Conservation (phyloP, 2,329 filamentous ascomycete species). For the Phyllosticta capitalensis region DNA sequence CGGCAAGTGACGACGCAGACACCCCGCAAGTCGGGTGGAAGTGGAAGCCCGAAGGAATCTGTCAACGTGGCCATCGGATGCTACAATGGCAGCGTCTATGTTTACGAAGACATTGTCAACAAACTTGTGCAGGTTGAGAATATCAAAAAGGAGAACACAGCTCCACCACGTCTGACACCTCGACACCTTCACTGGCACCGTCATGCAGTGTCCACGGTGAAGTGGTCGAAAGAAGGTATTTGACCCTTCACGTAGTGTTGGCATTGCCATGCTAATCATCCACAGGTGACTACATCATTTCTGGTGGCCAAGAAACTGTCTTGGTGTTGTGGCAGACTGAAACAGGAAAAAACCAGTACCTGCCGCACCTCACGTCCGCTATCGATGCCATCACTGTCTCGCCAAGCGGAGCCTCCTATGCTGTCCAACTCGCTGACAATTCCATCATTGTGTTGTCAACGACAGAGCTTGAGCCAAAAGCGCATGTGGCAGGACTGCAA, state of each 20-base stretch:
- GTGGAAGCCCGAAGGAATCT: slow-evolving; percentile 25
- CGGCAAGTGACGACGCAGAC: slow-evolving; percentile 48
- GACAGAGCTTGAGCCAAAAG: slow-evolving; percentile 73
- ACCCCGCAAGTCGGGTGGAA: slow-evolving; percentile 17
- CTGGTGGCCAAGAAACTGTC: slow-evolving; percentile 81
- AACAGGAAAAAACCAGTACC: slow-evolving; percentile 68
- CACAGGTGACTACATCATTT: slow-evolving; percentile 82
- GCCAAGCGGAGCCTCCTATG: slow-evolving; percentile 68
- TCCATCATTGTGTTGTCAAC: slow-evolving; percentile 86
- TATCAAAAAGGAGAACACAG: slow-evolving; percentile 29
- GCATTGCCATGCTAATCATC: slow-evolving; percentile 2
- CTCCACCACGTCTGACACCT: slow-evolving; percentile 31
- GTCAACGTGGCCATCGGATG: slow-evolving; percentile 75
- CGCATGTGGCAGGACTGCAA: slow-evolving; percentile 79
- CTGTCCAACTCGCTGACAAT: slow-evolving; percentile 81
- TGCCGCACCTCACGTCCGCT: slow-evolving; percentile 82
- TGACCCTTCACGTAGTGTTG: background rate
- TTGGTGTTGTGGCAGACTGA: slow-evolving; percentile 90
- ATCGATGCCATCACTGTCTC: slow-evolving; percentile 83
- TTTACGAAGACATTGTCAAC: slow-evolving; percentile 67
- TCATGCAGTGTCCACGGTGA: slow-evolving; percentile 69
- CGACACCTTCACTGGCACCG: slow-evolving; percentile 87
- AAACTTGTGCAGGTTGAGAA: slow-evolving; percentile 43
- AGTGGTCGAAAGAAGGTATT: slow-evolving; percentile 86
- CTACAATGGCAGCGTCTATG: slow-evolving; percentile 62